These are phyloP conservation scores for Lecanoromycetidae sp. DNA, from an alignment of 2,329 filamentous ascomycete species.

Conservation along the genomic window DNA sequence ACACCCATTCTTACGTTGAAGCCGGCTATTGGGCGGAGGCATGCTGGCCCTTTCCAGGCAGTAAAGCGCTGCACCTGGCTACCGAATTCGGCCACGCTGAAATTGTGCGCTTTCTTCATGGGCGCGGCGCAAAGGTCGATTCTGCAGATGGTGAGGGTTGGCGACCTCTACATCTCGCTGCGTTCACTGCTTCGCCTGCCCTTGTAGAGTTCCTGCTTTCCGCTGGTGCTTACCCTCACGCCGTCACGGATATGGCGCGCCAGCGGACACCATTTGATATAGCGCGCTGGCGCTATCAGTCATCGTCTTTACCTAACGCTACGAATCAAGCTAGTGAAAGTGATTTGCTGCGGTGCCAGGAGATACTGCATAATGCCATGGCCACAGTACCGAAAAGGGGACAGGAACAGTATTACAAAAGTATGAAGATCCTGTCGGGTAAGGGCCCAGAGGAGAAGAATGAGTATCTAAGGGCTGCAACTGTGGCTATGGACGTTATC, in stretches of 20 bases:
- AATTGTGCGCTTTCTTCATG: slow-evolving; percentile 2
- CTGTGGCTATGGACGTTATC: neutral
- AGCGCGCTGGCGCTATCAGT: neutral
- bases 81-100: slow-evolving; percentile 6
- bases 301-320: neutral
- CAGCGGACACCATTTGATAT: neutral
- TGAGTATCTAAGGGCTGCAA: neutral
- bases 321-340: neutral
- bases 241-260: neutral
- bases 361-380: neutral
- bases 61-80: slow-evolving; percentile 11
- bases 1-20: slow-evolving; percentile 8
- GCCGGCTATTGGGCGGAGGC: slow-evolving; percentile 13
- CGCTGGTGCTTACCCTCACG: neutral
- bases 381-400: neutral
- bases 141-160: slow-evolving; percentile 4
- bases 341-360: neutral
- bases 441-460: neutral
- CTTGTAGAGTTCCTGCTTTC: slow-evolving; percentile 4
- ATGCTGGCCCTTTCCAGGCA: slow-evolving; percentile 9
- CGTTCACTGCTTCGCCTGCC: slow-evolving; percentile 1
- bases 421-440: neutral
- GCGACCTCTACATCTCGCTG: slow-evolving; percentile 8
- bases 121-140: slow-evolving; percentile 10
- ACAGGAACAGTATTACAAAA: neutral